Evolutionary conservation across 805 yeast genomes (phyloP).

Genomic region (Nakazawaea pomicola): DNA sequence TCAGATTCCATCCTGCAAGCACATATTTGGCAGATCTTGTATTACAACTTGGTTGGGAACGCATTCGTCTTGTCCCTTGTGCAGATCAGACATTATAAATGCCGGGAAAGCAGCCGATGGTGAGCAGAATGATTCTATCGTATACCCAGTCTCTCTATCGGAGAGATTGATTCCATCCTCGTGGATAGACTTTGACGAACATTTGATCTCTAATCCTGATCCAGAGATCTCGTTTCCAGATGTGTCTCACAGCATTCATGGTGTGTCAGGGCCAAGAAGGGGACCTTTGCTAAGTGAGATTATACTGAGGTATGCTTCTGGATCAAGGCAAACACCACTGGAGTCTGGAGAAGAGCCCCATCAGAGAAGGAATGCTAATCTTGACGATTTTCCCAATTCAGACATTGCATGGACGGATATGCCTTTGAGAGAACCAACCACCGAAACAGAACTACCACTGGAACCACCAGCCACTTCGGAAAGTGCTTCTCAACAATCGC

Average conservation of each 20-base stretch:
- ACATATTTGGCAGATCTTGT: slow-evolving; percentile 77
- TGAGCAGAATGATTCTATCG: slow-evolving; percentile 14
- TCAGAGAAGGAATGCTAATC: background rate
- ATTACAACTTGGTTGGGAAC: slow-evolving; percentile 71
- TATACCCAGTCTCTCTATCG: slow-evolving; percentile 24
- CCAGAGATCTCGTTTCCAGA: slow-evolving; percentile 6
- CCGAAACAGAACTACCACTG: too few relatives aligned
- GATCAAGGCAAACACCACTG: too few relatives aligned
- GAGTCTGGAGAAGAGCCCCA: background rate
- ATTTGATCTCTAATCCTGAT: background rate
- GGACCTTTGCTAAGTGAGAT: slow-evolving; percentile 5
- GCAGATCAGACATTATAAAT: slow-evolving; percentile 50
- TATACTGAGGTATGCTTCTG: background rate
- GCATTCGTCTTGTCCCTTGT: slow-evolving; percentile 76
- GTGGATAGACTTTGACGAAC: slow-evolving; percentile 21
- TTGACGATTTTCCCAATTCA: background rate
- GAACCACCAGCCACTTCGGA: too few relatives aligned
- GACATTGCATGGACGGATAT: background rate
- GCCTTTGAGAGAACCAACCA: background rate
- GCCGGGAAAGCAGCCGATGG: slow-evolving; percentile 16
- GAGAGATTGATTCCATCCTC: slow-evolving; percentile 25
- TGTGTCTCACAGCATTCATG: background rate
- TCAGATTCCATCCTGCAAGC: slow-evolving; percentile 69
- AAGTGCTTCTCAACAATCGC: too few relatives aligned
- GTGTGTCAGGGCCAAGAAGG: slow-evolving; percentile 3